Evolutionary conservation across 1,284 basidiomycete genomes (phyloP).

Genomic region (Microbotryum scabiosae): DNA sequence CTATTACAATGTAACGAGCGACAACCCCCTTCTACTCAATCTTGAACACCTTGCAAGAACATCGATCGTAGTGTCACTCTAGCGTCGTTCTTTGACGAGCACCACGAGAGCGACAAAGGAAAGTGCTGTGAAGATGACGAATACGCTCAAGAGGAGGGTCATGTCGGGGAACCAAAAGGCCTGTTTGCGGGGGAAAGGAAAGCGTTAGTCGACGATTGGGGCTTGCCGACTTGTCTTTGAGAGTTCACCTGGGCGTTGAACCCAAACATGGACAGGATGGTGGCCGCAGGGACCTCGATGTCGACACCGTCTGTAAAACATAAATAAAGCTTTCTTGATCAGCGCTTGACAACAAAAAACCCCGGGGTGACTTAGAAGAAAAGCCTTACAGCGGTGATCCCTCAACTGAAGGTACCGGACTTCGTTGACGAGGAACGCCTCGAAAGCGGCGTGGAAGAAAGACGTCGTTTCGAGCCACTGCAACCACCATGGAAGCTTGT

Average conservation of each 20-base stretch:
- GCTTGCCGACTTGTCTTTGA: neutral
- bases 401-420: constrained; percentile 85
- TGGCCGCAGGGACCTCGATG: constrained; percentile 85
- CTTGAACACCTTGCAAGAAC: neutral
- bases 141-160: constrained; percentile 69
- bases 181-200: constrained; percentile 40
- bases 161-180: constrained; percentile 97
- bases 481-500: constrained; percentile 62
- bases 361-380: neutral
- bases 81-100: constrained; percentile 84
- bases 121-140: constrained; percentile 60
- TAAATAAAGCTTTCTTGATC: neutral
- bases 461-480: constrained; percentile 83
- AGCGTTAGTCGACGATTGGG: constrained; percentile 4
- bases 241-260: constrained; percentile 63
- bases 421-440: constrained; percentile 91
- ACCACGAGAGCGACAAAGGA: constrained; percentile 75
- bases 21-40: neutral
- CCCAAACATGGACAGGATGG: constrained; percentile 81
- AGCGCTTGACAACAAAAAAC: too few species aligned
- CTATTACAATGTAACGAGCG: neutral
- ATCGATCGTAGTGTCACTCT: constrained; percentile 42
- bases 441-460: constrained; percentile 98
- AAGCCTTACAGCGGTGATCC: constrained; percentile 64
- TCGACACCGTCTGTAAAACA: constrained; percentile 67